Evolutionary conservation across 106 monocot genomes (phyloP).

Genomic region (Dendrobium chrysotoxum): DNA sequence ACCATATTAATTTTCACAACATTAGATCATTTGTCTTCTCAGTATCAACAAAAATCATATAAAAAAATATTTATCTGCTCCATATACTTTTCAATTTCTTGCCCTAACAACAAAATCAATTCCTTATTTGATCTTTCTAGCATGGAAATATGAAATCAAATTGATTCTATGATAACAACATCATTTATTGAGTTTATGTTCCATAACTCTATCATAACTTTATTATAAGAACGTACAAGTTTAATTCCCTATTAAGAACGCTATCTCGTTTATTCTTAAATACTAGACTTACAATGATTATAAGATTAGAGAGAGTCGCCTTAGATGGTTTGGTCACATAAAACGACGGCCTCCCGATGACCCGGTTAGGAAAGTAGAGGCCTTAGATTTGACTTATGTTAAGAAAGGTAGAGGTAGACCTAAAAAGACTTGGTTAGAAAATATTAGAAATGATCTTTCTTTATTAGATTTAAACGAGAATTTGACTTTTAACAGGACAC

Average conservation of each 20-base stretch:
- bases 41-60: background rate
- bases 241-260: background rate
- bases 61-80: background rate
- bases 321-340: too few relatives aligned
- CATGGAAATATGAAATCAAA: background rate
- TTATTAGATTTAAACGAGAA: too few relatives aligned
- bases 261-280: background rate
- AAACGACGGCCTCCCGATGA: too few relatives aligned
- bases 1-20: background rate
- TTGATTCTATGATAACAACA: background rate
- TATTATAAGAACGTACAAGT: background rate
- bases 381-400: too few relatives aligned
- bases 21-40: background rate
- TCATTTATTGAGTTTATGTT: background rate
- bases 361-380: too few relatives aligned
- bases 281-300: background rate
- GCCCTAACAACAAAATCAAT: background rate
- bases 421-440: too few relatives aligned
- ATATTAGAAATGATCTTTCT: too few relatives aligned
- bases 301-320: too few relatives aligned
- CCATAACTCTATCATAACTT: background rate
- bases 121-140: background rate
- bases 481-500: too few relatives aligned
- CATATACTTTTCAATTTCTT: background rate
- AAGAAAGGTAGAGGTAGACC: too few relatives aligned